Percentiles rank a stretch among this genome's conserved stretches.
These are phyloP conservation scores for Parathielavia hyrcaniae DNA, from an alignment of 495 filamentous ascomycete genomes.

Conservation along the genomic window DNA sequence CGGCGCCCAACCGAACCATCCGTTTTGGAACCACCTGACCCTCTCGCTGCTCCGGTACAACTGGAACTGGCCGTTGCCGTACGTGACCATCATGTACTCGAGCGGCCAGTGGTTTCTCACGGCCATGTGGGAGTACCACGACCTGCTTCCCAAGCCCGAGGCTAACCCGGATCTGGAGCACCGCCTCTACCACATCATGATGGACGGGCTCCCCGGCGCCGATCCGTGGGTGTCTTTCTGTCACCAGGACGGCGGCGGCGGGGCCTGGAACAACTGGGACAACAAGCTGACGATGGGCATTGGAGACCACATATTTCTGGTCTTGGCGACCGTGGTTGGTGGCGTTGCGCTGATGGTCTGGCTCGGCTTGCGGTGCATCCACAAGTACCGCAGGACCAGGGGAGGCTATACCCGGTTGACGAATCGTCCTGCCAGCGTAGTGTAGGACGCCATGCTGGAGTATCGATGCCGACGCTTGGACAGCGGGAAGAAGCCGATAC, in stretches of 20 bases:
- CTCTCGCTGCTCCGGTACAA: slow-evolving; percentile 64
- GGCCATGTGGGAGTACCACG: slow-evolving; percentile 72
- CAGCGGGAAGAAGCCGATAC: too few species aligned
- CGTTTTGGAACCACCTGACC: slow-evolving; percentile 72
- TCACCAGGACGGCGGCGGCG: slow-evolving; percentile 34
- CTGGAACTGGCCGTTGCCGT: slow-evolving; percentile 71
- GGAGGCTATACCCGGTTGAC: slow-evolving; percentile 9
- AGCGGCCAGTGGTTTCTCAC: slow-evolving; percentile 81
- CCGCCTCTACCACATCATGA: slow-evolving; percentile 35
- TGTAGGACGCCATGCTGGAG: background rate
- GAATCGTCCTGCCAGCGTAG: background rate
- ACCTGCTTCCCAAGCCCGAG: slow-evolving; percentile 16
- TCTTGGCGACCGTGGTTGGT: slow-evolving; percentile 33
- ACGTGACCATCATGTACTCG: slow-evolving; percentile 83
- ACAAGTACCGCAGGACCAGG: slow-evolving; percentile 4
- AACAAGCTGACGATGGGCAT: slow-evolving; percentile 29
- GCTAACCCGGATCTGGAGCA: slow-evolving; percentile 18
- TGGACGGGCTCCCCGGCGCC: slow-evolving; percentile 36
- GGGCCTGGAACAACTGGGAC: slow-evolving; percentile 43
- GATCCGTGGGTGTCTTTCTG: slow-evolving; percentile 42
- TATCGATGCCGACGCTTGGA: too few species aligned
- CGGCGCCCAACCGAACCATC: slow-evolving; percentile 71
- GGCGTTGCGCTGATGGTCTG: slow-evolving; percentile 8
- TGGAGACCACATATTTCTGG: slow-evolving; percentile 34
- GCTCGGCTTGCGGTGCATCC: slow-evolving; percentile 8